Evolutionary conservation across 176 grass and related monocot genomes (phyloP), one percentile per base, ranked within the genome.

Genomic region (Neostapfia colusana): DNA sequence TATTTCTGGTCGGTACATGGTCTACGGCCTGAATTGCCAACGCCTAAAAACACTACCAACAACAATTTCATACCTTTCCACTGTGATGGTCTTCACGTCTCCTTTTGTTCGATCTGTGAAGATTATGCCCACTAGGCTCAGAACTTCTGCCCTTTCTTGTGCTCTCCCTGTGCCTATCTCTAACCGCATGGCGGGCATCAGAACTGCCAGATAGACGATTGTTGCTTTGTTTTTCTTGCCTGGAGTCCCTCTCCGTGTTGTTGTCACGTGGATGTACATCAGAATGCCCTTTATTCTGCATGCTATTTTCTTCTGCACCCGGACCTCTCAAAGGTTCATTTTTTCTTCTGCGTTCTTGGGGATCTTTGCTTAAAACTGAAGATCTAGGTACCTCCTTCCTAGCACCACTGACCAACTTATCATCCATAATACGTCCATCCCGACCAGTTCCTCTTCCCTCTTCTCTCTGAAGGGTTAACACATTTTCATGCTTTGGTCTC

Each of bases 51-150:
- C 67, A 80, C 61, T 80, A 69, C 31, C 65, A 63, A 74, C 65
- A 78, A 77, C 65, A 79, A 86, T 70, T 82, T 78, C 86, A 74
- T 93, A 97, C 94, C 94, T 97, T 97, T 36, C 85, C 81, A 63
- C 72, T 87, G 64, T 63, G 84, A 85, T 79, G 78, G 18, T 97
- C 94, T 74, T 93, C 90, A 69, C 78, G 77, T 56, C 92, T 90
- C 84, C 85, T 92, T 77, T 98, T 94, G 73, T 77, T 86, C 16
- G 85, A 79, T 79, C 75, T 79, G 71, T 90, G 91, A 46, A 73
- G 79, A 88, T 88, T 81, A 16, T 81, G 85, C 45, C 85, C 87
- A 69, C 80, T 70, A 84, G 46, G 55, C 53, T 87, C 91, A 34
- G 76, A 83, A 71, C 70, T 80, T 89, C 77, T 94, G 40, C 72